phyloP scores from a whole-genome alignment of 495 filamentous ascomycete genomes.

The Cercophora scortea region DNA sequence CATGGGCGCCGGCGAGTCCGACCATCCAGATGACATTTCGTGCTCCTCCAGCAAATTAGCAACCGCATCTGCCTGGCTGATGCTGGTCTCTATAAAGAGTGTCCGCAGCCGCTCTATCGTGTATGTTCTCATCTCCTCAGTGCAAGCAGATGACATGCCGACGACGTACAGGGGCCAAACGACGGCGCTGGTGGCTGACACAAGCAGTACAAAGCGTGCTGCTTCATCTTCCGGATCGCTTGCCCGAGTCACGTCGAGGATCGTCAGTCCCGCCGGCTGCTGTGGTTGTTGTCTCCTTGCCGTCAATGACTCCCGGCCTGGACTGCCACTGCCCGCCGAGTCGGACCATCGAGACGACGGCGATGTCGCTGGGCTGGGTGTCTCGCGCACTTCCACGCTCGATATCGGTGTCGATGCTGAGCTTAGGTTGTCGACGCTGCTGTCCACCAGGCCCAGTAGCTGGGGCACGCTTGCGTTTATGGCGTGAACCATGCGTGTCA shows the following conservation, averaged over 20 bases:
- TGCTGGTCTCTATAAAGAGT: constrained; percentile 26
- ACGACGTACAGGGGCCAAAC: constrained; percentile 31
- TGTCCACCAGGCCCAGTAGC: constrained; percentile 27
- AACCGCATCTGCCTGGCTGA: constrained; percentile 25
- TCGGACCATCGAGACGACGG: constrained; percentile 15
- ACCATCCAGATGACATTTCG: constrained; percentile 6
- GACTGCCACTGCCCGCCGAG: constrained; percentile 10
- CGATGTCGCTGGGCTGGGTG: constrained; percentile 20
- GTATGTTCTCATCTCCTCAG: constrained; percentile 17
- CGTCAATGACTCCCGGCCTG: neutral
- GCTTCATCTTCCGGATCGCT: constrained; percentile 20
- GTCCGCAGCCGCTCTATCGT: constrained; percentile 22
- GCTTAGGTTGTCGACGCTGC: constrained; percentile 10
- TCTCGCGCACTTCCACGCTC: constrained; percentile 23
- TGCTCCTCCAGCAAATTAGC: constrained; percentile 24
- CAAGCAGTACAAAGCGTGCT: constrained; percentile 25
- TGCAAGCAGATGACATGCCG: constrained; percentile 29
- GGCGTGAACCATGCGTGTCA: constrained; percentile 30
- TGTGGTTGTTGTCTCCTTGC: neutral
- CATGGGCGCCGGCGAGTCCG: constrained; percentile 1
- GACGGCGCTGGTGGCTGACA: constrained; percentile 27
- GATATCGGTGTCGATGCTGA: constrained; percentile 16
- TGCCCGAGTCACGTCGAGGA: constrained; percentile 20
- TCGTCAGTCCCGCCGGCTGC: constrained; percentile 17
- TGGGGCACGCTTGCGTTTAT: constrained; percentile 43